Percentiles rank a stretch among this genome's conserved stretches.
Conservation (phyloP, 2,329 filamentous ascomycete species). For the Pezizomycotina sp. region DNA sequence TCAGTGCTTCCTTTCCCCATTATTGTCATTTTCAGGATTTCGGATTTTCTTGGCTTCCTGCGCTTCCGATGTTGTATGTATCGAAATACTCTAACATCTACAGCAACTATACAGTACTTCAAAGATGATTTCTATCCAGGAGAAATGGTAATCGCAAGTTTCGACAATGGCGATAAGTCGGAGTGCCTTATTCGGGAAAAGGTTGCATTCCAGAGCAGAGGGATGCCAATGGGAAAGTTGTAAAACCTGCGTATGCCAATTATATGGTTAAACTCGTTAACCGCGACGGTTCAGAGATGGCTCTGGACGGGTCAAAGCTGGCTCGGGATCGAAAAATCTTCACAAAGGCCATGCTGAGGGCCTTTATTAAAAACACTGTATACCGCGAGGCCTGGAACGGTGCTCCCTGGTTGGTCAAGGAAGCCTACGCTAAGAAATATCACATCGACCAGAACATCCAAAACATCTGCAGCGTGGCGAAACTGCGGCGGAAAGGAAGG, state of each 20-base stretch:
- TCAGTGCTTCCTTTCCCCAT: slow-evolving; percentile 8
- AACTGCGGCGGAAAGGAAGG: slow-evolving; percentile 61
- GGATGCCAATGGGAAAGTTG: slow-evolving; percentile 26
- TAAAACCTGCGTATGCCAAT: slow-evolving; percentile 51
- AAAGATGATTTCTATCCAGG: slow-evolving; percentile 83
- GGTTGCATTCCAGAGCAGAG: slow-evolving; percentile 49
- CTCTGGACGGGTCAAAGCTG: slow-evolving; percentile 41
- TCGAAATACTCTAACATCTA: slow-evolving; percentile 24
- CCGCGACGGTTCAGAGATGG: slow-evolving; percentile 50
- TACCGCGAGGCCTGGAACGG: slow-evolving; percentile 81
- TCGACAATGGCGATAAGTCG: slow-evolving; percentile 50
- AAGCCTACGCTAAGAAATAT: slow-evolving; percentile 65
- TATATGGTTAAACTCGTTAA: slow-evolving; percentile 66
- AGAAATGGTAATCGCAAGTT: slow-evolving; percentile 59
- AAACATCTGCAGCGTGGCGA: slow-evolving; percentile 66
- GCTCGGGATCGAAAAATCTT: slow-evolving; percentile 79
- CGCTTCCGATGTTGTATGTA: not conserved
- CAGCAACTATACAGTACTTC: slow-evolving; percentile 49
- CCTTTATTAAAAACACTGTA: slow-evolving; percentile 92
- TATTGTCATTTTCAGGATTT: not conserved
- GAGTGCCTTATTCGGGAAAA: slow-evolving; percentile 73
- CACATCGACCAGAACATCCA: slow-evolving; percentile 79
- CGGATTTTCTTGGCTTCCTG: slow-evolving; percentile 14
- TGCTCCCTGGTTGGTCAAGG: slow-evolving; percentile 91
- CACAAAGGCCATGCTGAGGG: slow-evolving; percentile 81